Percentiles rank a stretch among this genome's conserved stretches.
These are phyloP conservation scores for Phialocephala sp. DNA, from an alignment of 2,329 filamentous ascomycete species.

Conservation along the genomic window DNA sequence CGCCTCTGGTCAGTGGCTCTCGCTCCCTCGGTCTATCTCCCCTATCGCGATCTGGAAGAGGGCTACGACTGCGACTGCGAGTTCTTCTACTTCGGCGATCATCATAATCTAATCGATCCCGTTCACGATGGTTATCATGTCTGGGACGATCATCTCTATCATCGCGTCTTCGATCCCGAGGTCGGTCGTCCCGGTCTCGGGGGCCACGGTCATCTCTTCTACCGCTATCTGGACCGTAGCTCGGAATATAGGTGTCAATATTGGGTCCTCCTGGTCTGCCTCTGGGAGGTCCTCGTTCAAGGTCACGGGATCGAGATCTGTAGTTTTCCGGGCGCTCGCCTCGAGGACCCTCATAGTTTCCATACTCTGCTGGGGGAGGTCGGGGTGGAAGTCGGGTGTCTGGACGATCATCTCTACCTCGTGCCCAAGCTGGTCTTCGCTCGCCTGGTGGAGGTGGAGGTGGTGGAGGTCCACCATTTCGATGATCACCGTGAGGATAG, in stretches of 20 bases:
- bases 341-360: constrained; percentile 37
- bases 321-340: constrained; percentile 47
- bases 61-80: constrained; percentile 45
- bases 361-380: constrained; percentile 38
- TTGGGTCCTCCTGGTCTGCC: constrained; percentile 37
- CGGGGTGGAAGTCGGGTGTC: constrained; percentile 41
- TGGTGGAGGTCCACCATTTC: constrained; percentile 38
- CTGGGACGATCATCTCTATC: constrained; percentile 22
- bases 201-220: constrained; percentile 36
- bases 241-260: constrained; percentile 57
- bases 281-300: constrained; percentile 37
- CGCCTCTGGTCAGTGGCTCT: constrained; percentile 35
- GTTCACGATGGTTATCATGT: constrained; percentile 18
- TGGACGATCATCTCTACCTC: constrained; percentile 37
- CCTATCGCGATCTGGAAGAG: constrained; percentile 44
- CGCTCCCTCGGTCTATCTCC: constrained; percentile 50
- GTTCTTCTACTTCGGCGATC: constrained; percentile 48
- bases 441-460: constrained; percentile 32
- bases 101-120: constrained; percentile 45
- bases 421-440: constrained; percentile 43
- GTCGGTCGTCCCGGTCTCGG: constrained; percentile 46
- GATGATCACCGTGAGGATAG: constrained; percentile 35
- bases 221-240: constrained; percentile 48
- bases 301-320: constrained; percentile 49
- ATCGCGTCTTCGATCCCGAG: constrained; percentile 44